These are phyloP conservation scores for Iberis pinnata DNA, from an alignment of 345 rosid species.

Conservation along the genomic window DNA sequence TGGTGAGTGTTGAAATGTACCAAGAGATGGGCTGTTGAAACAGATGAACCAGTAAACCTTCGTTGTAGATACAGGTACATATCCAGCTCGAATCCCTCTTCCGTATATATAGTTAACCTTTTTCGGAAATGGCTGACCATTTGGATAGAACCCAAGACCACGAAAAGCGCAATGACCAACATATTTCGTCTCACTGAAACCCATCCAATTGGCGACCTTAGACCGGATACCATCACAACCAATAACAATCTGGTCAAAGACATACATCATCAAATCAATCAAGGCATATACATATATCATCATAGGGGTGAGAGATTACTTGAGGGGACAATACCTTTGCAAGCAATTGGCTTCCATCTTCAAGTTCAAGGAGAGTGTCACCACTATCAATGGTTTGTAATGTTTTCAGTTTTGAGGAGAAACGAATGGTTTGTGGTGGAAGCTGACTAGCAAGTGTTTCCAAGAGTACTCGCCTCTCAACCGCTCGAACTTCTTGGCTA, in stretches of 20 bases:
- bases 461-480: slow-evolving; percentile 76
- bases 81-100: slow-evolving; percentile 78
- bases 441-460: slow-evolving; percentile 67
- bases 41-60: slow-evolving; percentile 92
- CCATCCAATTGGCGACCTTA: slow-evolving; percentile 79
- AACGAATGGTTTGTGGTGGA: slow-evolving; percentile 54
- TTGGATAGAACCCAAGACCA: slow-evolving; percentile 58
- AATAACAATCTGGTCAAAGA: slow-evolving; percentile 57
- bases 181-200: slow-evolving; percentile 70
- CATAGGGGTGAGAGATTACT: no score
- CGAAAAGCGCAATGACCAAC: slow-evolving; percentile 76
- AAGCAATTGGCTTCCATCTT: slow-evolving; percentile 46
- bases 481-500: slow-evolving; percentile 96
- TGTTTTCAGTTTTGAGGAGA: slow-evolving; percentile 58
- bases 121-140: slow-evolving; percentile 65
- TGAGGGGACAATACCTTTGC: slow-evolving; percentile 44
- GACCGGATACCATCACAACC: slow-evolving; percentile 88
- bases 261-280: slow-evolving; percentile 1
- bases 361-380: slow-evolving; percentile 50
- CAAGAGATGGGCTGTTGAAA: slow-evolving; percentile 76
- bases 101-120: slow-evolving; percentile 71
- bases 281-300: background rate
- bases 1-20: slow-evolving; percentile 27
- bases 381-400: slow-evolving; percentile 39
- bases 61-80: slow-evolving; percentile 67